Conservation (phyloP, 164 flowering plant genomes). For the Houttuynia cordata region DNA sequence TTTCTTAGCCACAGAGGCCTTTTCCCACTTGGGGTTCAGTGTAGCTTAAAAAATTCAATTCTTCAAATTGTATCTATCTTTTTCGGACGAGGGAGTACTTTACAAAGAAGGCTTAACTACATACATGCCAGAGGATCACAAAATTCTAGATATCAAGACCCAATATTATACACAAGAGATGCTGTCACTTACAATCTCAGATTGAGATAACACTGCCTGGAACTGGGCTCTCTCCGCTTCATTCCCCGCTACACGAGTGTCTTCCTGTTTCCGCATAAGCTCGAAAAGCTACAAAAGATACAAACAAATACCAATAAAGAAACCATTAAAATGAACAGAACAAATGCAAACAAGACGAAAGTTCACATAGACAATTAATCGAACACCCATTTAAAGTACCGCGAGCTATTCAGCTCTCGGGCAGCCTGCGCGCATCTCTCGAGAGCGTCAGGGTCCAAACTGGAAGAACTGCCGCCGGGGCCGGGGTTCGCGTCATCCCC, state of each 20-base stretch:
- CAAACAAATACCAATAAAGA: background rate
- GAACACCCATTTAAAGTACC: conserved; percentile 46
- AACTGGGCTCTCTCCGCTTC: conserved; percentile 45
- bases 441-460: conserved; percentile 81
- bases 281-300: conserved; percentile 47
- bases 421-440: conserved; percentile 64
- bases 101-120: too few species aligned
- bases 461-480: conserved; percentile 66
- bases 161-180: background rate
- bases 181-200: conserved; percentile 46
- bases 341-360: background rate
- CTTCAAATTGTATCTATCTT: too few species aligned
- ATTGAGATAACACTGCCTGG: conserved; percentile 58
- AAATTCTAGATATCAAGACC: too few species aligned
- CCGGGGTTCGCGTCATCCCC: conserved; percentile 50
- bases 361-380: background rate
- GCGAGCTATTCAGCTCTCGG: conserved; percentile 33
- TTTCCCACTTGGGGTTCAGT: too few species aligned
- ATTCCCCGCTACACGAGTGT: conserved; percentile 51
- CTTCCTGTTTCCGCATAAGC: conserved; percentile 67
- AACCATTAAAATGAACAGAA: background rate
- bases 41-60: too few species aligned
- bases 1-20: too few species aligned
- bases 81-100: too few species aligned
- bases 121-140: too few species aligned